Base-by-base conservation (phyloP, 1,284 basidiomycete genomes). In the Moesziomyces antarcticus region DNA sequence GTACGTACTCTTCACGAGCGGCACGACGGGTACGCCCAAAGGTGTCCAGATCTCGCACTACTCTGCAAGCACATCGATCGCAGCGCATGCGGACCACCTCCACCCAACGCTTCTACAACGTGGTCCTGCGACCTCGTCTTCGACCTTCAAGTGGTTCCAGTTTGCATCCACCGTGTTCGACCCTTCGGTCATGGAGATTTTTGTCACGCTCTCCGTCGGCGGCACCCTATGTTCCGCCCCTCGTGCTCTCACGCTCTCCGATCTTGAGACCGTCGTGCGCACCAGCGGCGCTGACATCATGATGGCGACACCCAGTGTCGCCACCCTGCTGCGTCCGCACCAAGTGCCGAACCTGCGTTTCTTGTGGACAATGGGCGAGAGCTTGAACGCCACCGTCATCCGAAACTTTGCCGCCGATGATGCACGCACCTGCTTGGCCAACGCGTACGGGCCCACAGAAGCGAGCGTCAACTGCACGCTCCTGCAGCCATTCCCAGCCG, bases 121-220 rank as follows among this genome's bases (percentile, higher is more conserved):
- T 7, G 18, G 20, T 11, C 21, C 49, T 3, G 22, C 42, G 13
- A 41, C 35, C 9, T 37, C 49, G 6, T 13, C 33, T 21, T 25
- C 48, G 8, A 50, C 35, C 9, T 58, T 58, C 56, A 58, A 50
- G 22, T 68, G 65, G 58, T 68, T 68, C 49, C 59, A 64, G 22
- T 68, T 68, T n/a, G 58, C 65, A 5, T 56, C 58, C n/a, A 51
- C 61, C n/a, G 54, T 61, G 9, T 68, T 68, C 47, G 65, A 68
- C 49, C 65, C 61, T 24, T 51, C 48, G 4, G 54, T 68, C 52
- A 62, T 68, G 58, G 65, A 68, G 44, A 68, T 68, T 20, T 68
- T 68, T 43, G 52, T 52, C 40, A 56, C 59, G 9, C 57, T 66
- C 42, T 46, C 49, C 13, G 16, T 45, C 20, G 63, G 63, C 6